Base-by-base conservation (phyloP, 2,329 filamentous ascomycete genomes). In the Ophiosphaerella herpotricha region DNA sequence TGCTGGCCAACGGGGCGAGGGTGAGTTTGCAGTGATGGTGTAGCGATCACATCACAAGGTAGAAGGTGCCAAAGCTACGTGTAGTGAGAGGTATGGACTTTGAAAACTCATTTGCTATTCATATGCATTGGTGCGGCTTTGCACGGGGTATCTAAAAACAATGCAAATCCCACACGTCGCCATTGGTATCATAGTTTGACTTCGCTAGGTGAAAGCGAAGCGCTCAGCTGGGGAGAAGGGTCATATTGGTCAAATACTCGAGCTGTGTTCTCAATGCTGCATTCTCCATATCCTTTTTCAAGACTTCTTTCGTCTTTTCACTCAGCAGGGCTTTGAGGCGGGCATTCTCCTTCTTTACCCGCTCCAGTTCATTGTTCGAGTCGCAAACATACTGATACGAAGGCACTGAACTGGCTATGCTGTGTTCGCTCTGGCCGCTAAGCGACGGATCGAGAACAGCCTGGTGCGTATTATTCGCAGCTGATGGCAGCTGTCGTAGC, bases 1-100 rank as follows among this genome's bases (percentile, higher is more conserved):
- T 79, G 51, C 75, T 75, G 1, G 67, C 71, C 7, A 73, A 74
- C 45, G 77, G 71, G 2, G 78, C 72, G 4, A 78, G 78, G 55
- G 64, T 73, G 7, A 32, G 51, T 11, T 39, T 71, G 43, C 52
- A 61, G 18, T 65, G 55, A 39, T 13, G 13, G 36, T 2, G 16
- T 11, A 34, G 40, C 9, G 16, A 9, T 14, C n/a, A 40, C 9
- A 31, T 40, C 21, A 13, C 8, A 3, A 16, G 21, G 23, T 26
- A 29, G 21, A 31, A 13, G 21, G 12, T 7, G 26, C 7, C 12
- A 18, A 29, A 40, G 39, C 5, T 7, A 14, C 8, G 7, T n/a
- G 23, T 31, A 39, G 18, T 39, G 26, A 29, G 26, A 29, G 26
- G 34, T 16, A 6, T 36, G 2, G 34, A 14, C 34, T 5, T 36